A percentile compares a stretch with the other conserved stretches of the same genome.
phyloP scores from a whole-genome alignment of 169 alveolate species.

The Plasmodium yoelii region DNA sequence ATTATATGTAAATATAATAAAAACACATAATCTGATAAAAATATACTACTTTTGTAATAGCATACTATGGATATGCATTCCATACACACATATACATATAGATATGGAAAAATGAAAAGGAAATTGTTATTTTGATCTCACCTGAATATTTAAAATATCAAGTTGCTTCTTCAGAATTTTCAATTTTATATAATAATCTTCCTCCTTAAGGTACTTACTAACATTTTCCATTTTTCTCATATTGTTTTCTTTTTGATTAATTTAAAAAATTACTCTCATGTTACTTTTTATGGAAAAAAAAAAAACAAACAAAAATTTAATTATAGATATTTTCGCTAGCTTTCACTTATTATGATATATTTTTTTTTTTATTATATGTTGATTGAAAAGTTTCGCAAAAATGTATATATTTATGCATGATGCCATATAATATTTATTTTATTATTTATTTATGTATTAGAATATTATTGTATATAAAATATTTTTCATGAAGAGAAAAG shows the following conservation, averaged over 20 bases:
- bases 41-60: neutral
- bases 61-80: neutral
- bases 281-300: conserved; percentile 7
- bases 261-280: conserved; percentile 23
- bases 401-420: no score
- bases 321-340: conserved; percentile 1
- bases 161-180: conserved; percentile 69
- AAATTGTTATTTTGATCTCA: neutral
- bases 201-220: conserved; percentile 30
- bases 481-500: neutral
- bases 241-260: conserved; percentile 13
- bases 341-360: neutral
- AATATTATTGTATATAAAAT: neutral
- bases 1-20: neutral
- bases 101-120: neutral
- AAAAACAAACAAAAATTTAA: neutral
- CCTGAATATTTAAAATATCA: conserved; percentile 64
- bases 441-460: no score
- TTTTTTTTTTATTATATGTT: no score
- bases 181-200: conserved; percentile 64
- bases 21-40: neutral
- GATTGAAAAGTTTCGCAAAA: no score
- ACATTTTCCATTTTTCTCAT: conserved; percentile 53
- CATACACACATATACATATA: neutral
- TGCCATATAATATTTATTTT: no score